Percentiles rank a stretch among this genome's conserved stretches.
These are phyloP conservation scores for Carex arenaria DNA, from an alignment of 202 grass and related monocot species.

Conservation along the genomic window DNA sequence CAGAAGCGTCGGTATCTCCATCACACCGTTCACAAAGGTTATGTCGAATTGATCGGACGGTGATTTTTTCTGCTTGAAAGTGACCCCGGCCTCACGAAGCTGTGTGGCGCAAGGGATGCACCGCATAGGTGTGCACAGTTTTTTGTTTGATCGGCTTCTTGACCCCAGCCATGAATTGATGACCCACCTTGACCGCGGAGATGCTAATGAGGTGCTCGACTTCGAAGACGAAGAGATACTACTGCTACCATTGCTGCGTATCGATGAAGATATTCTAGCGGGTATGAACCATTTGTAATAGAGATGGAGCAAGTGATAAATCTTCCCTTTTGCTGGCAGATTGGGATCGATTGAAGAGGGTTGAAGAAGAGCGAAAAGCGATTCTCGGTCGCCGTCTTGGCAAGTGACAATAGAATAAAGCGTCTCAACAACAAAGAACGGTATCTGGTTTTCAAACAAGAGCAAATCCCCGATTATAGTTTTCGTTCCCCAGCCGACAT, in stretches of 20 bases:
- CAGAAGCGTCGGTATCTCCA: conserved; percentile 5
- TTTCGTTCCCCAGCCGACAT: conserved; percentile 29
- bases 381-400: conserved; percentile 1
- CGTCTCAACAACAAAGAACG: background rate
- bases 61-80: background rate
- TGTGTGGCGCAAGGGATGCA: conserved; percentile 38
- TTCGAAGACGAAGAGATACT: background rate
- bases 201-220: background rate
- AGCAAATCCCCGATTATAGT: conserved; percentile 9
- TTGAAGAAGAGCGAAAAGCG: conserved; percentile 32
- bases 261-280: background rate
- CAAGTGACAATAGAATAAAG: conserved; percentile 29
- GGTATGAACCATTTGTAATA: conserved; percentile 78
- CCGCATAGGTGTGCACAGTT: background rate
- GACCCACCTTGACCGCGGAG: background rate
- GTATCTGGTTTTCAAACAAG: conserved; percentile 20
- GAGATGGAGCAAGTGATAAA: conserved; percentile 56
- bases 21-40: conserved; percentile 1
- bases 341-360: conserved; percentile 36
- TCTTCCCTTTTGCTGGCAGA: conserved; percentile 27
- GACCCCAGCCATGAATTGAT: background rate
- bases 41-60: background rate
- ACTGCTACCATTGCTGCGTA: background rate
- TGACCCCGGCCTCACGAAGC: conserved; percentile 30
- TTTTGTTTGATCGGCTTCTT: conserved; percentile 8